These are phyloP conservation scores for Carex cristatella DNA, from an alignment of 176 grass and related monocot species.

Conservation along the genomic window DNA sequence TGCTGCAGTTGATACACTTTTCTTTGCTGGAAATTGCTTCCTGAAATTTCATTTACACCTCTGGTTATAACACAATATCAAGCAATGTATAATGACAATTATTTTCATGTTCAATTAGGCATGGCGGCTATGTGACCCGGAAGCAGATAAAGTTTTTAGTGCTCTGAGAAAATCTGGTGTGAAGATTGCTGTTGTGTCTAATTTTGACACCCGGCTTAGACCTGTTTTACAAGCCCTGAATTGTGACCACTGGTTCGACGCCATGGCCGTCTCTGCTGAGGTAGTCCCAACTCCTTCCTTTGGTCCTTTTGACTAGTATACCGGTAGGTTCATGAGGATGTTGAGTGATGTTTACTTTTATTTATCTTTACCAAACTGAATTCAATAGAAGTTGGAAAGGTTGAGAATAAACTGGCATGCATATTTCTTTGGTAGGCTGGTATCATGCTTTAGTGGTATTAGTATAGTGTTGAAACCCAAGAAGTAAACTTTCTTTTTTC, in stretches of 20 bases:
- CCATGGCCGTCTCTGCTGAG: conserved; percentile 88
- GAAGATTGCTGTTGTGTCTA: conserved; percentile 86
- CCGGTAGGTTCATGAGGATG: not conserved
- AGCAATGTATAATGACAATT: not conserved
- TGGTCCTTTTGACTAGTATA: too few relatives aligned
- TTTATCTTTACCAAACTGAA: not conserved
- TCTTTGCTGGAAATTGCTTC: not conserved
- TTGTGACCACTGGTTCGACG: conserved; percentile 90
- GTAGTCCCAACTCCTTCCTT: conserved; percentile 16
- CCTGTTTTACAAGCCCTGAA: conserved; percentile 79
- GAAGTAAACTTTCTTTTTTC: not conserved
- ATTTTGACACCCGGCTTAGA: conserved; percentile 86
- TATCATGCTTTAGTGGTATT: not conserved
- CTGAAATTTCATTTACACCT: not conserved
- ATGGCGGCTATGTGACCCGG: conserved; percentile 81
- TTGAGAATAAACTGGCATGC: not conserved
- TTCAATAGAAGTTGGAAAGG: not conserved
- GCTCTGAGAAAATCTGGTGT: conserved; percentile 81
- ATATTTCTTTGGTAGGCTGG: not conserved
- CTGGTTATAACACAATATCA: not conserved
- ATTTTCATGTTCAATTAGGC: conserved; percentile 46
- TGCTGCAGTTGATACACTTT: not conserved
- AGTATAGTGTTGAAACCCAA: not conserved
- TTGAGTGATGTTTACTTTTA: not conserved
- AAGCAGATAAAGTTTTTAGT: conserved; percentile 69